phyloP scores from a whole-genome alignment of 305 asterid species.

The Striga hermonthica region DNA sequence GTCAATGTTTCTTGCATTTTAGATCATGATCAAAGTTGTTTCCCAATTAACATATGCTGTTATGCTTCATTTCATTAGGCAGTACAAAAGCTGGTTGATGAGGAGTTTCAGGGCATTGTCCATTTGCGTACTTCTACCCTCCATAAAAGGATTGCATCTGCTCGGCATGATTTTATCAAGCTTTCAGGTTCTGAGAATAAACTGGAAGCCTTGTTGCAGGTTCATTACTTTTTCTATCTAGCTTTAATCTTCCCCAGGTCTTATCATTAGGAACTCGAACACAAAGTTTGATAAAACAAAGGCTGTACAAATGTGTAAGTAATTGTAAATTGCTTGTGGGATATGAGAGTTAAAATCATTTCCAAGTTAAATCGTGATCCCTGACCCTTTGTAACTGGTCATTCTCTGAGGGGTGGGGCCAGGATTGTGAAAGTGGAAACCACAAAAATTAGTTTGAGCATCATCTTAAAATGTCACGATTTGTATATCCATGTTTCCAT shows the following conservation, averaged over 20 bases:
- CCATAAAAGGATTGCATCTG: slow-evolving; percentile 90
- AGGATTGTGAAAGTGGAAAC: background rate
- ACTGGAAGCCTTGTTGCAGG: slow-evolving; percentile 96
- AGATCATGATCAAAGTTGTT: slow-evolving; percentile 12
- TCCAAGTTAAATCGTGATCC: too few relatives aligned
- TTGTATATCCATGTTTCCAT: background rate
- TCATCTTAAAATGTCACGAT: background rate
- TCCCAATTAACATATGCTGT: slow-evolving; percentile 5
- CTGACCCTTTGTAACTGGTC: too few relatives aligned
- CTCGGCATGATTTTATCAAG: slow-evolving; percentile 93
- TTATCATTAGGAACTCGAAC: background rate
- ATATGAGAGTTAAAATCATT: too few relatives aligned
- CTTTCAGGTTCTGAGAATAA: slow-evolving; percentile 96
- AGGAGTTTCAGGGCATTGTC: slow-evolving; percentile 85
- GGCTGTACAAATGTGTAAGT: background rate
- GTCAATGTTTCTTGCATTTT: slow-evolving; percentile 13
- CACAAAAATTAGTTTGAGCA: background rate
- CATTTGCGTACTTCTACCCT: slow-evolving; percentile 89
- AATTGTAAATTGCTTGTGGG: background rate
- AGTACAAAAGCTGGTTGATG: slow-evolving; percentile 84
- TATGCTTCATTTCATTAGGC: slow-evolving; percentile 47
- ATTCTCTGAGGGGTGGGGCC: background rate
- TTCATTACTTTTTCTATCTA: slow-evolving; percentile 29
- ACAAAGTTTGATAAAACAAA: background rate
- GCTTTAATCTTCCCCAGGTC: background rate